Evolutionary conservation across 2,329 filamentous ascomycete species (phyloP).

Genomic region (Pyricularia grisea): DNA sequence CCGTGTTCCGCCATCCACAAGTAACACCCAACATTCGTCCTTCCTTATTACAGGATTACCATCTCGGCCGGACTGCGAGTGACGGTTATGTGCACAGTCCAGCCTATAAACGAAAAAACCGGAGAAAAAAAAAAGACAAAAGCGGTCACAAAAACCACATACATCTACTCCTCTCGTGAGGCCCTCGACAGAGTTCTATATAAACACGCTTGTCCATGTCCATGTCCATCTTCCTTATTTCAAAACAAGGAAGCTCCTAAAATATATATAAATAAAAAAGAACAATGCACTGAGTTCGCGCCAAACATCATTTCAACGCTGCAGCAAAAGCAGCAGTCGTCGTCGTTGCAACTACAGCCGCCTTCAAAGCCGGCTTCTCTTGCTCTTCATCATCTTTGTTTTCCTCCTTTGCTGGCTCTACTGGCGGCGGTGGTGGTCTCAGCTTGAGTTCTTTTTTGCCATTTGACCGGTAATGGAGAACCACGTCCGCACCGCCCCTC

Average conservation of each 20-base stretch:
- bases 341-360: background rate
- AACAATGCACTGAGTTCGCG: background rate
- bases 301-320: conserved; percentile 2
- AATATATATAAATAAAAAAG: background rate
- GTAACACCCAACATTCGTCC: no score
- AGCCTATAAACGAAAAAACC: background rate
- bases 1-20: no score
- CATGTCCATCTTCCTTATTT: background rate
- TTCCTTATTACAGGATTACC: background rate
- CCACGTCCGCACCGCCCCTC: conserved; percentile 89
- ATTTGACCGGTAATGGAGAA: conserved; percentile 86
- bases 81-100: background rate
- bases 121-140: background rate
- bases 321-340: conserved; percentile 5
- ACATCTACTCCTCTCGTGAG: background rate
- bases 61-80: background rate
- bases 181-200: background rate
- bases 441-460: conserved; percentile 59
- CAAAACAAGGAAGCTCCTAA: background rate
- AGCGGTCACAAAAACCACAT: background rate
- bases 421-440: conserved; percentile 10
- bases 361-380: background rate
- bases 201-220: background rate
- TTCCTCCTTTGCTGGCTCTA: conserved; percentile 5
- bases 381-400: background rate